Evolutionary conservation across 108 stramenopile genomes (phyloP), one percentile per base, ranked within the genome.

Genomic region (Pseudonitzschia delicatissima): DNA sequence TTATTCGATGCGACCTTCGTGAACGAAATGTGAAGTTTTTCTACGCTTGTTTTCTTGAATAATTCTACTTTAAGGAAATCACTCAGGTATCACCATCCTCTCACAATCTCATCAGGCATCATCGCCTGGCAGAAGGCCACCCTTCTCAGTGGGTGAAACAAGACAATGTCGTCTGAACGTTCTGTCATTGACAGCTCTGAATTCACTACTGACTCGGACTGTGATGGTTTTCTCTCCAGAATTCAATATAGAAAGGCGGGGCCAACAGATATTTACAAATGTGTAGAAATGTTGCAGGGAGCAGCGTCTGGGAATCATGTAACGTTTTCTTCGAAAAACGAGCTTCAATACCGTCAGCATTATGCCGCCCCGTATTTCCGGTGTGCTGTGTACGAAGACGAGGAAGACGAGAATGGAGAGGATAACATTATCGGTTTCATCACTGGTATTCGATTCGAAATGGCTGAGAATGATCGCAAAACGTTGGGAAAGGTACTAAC

Each of bases 331-430:
- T 82, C 92, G 27, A 90, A 86, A 57, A 81, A 86, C 8, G 53
- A 65, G 40, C 69, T 98, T 28, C 85, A 81, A 67, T 95, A 91
- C 66, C 86, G 96, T 2, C 94, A 94, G 64, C 90, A 94, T 63
- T 86, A 87, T 39, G 93, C 93, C 5, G 90, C 89, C 9, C 71
- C 77, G 15, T 94, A 82, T 68, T 94, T 91, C 66, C 86, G 93
- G 44, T 91, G 90, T 40, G 89, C 86, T 17, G 77, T 87, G 9
- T 49, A 49, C 32, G 40, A 82, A 42, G 59, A 71, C 45, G 73
- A 88, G 23, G 84, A 85, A 45, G 69, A 78, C 5, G 75, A 83
- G 9, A 72, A 77, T 57, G 85, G 83, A 57, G 66, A 80, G 35
- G 78, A 44, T 47, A 66, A 66, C 6, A 62, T 96, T 13, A 78